These are phyloP conservation scores for Lithospermum erythrorhizon DNA, from an alignment of 257 asterid species.

Conservation along the genomic window DNA sequence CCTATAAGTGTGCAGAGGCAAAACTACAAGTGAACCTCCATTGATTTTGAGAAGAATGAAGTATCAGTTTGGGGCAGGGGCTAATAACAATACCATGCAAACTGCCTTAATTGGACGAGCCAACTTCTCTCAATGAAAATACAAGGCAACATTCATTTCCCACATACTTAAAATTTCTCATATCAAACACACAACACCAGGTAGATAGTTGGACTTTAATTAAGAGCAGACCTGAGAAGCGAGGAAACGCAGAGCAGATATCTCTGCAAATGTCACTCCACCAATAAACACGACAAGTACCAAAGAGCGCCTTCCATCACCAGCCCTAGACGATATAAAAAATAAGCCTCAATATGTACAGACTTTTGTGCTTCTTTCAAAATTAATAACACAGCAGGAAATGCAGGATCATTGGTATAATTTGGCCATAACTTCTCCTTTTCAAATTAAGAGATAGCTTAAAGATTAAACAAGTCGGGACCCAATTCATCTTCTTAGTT, in stretches of 20 bases:
- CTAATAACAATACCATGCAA: neutral
- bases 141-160: neutral
- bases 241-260: slow-evolving; percentile 93
- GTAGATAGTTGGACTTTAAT: neutral
- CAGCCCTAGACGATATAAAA: slow-evolving; percentile 31
- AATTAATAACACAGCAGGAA: too few species aligned
- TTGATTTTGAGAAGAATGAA: too few species aligned
- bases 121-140: neutral
- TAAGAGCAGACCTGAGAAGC: slow-evolving; percentile 55
- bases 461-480: too few species aligned
- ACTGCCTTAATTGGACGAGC: too few species aligned
- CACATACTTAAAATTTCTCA: neutral
- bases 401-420: too few species aligned
- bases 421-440: too few species aligned
- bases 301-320: slow-evolving; percentile 78
- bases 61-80: too few species aligned
- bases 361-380: too few species aligned
- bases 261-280: slow-evolving; percentile 96
- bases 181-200: neutral
- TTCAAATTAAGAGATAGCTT: too few species aligned
- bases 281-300: slow-evolving; percentile 94
- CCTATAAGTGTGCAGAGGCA: too few species aligned
- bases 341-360: neutral
- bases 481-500: too few species aligned
- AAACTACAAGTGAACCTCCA: too few species aligned